Evolutionary conservation across 768 basidiomycete species (phyloP), one percentile per base, ranked within the genome.

Genomic region (Podaxis pistillaris): DNA sequence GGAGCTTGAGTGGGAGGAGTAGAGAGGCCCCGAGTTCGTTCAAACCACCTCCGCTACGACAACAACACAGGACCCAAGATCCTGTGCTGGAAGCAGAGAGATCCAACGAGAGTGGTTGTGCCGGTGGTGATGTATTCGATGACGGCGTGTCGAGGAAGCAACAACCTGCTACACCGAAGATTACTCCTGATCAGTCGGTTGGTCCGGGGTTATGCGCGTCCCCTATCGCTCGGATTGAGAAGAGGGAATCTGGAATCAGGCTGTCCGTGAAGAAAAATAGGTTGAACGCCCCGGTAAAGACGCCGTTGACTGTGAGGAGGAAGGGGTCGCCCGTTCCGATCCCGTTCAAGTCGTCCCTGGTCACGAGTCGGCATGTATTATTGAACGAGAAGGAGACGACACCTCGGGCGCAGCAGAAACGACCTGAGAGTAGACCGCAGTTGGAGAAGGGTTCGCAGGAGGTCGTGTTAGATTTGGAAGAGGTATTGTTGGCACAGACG

Each of bases 401-500:
- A 33, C 33, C 33, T 33, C 33, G 8, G 33, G 8, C 33, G 8
- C 33, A 33, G 33, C 33, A 33, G 33, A 33, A 9, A 7, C 33
- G 33, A 1, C 33, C 33, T 33, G 33, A 22, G 17, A 50, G n/a
- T 55, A 13, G 55, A 22, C 38, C 7, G n/a, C 49, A 51, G 50
- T 15, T 17, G 24, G 41, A 46, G 15, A 46, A 37, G 49, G n/a
- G 51, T 33, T 33, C 33, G 60, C 69, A 70, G 52, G 72, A 74
- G 47, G 64, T 61, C 9, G 72, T 69, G 38, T 71, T 75, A 50
- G 70, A 69, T 28, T 52, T 73, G 56, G 75, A 76, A 55, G 75
- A 76, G 63, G 72, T 74, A 38, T 66, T 76, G 62, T 68, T 76
- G 46, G 71, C 75, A 41, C 75, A 76, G 66, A 66, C 67, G 59